Percentiles rank a stretch among this genome's conserved stretches.
Conservation (phyloP, 768 basidiomycete genomes). For the Boletus bicolor region DNA sequence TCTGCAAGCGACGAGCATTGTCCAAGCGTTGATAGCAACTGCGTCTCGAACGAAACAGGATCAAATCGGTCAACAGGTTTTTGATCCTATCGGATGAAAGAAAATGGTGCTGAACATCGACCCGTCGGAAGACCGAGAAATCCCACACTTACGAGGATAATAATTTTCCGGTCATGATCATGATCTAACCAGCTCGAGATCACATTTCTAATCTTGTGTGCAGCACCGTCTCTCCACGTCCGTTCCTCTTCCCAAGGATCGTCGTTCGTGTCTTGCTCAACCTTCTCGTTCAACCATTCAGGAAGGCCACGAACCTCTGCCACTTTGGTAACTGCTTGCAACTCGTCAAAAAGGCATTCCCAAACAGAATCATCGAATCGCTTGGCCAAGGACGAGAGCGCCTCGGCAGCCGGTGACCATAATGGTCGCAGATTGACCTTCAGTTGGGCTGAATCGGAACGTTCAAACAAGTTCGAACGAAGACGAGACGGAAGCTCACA, state of each 20-base stretch:
- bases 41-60: slow-evolving; percentile 69
- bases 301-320: slow-evolving; percentile 7
- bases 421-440: slow-evolving; percentile 92
- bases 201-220: slow-evolving; percentile 53
- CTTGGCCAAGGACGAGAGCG: slow-evolving; percentile 49
- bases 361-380: slow-evolving; percentile 73
- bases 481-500: slow-evolving; percentile 40
- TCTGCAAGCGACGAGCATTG: slow-evolving; percentile 72
- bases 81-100: slow-evolving; percentile 34
- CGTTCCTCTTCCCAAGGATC: slow-evolving; percentile 63
- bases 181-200: slow-evolving; percentile 47
- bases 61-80: slow-evolving; percentile 61
- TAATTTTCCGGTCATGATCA: slow-evolving; percentile 28
- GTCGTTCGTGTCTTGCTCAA: slow-evolving; percentile 21
- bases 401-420: slow-evolving; percentile 78
- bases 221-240: slow-evolving; percentile 73
- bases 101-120: neutral
- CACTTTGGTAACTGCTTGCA: slow-evolving; percentile 36
- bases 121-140: neutral
- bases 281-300: slow-evolving; percentile 26
- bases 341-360: slow-evolving; percentile 62
- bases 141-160: slow-evolving; percentile 32
- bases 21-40: slow-evolving; percentile 70
- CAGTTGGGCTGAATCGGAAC: slow-evolving; percentile 59
- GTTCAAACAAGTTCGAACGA: neutral